Percentiles rank a stretch among this genome's conserved stretches.
These are phyloP conservation scores for Fusarium sp. DNA, from an alignment of 2,329 filamentous ascomycete genomes.

Conservation along the genomic window DNA sequence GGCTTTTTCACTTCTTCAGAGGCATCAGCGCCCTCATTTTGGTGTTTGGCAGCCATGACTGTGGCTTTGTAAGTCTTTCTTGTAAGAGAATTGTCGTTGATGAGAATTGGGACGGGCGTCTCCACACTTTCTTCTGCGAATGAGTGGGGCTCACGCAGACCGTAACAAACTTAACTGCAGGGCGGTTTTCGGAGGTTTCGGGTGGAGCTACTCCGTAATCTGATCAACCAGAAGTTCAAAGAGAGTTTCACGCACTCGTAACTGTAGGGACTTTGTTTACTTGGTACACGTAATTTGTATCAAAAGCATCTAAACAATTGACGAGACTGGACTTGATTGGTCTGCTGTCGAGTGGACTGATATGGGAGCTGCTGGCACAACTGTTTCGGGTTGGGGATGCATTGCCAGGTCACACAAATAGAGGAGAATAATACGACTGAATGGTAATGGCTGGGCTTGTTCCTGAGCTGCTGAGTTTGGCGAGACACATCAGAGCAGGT, in stretches of 20 bases:
- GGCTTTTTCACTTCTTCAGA: constrained; percentile 62
- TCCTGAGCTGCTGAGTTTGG: not conserved
- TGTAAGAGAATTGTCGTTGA: constrained; percentile 38
- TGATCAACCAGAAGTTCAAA: constrained; percentile 4
- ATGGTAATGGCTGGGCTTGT: not conserved
- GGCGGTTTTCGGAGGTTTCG: constrained; percentile 24
- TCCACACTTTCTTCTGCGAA: constrained; percentile 34
- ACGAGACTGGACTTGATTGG: not conserved
- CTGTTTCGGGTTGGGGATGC: constrained; percentile 30
- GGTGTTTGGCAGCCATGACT: constrained; percentile 52
- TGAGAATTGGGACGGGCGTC: constrained; percentile 35
- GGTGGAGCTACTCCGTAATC: constrained; percentile 23
- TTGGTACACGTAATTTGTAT: not conserved
- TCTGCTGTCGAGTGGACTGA: constrained; percentile 12
- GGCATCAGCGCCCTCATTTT: constrained; percentile 47
- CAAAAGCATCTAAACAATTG: not conserved
- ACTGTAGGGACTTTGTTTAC: not conserved
- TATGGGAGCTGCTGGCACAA: constrained; percentile 15
- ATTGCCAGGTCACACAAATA: constrained; percentile 41
- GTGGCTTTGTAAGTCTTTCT: constrained; percentile 23
- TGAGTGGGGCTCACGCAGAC: constrained; percentile 21
- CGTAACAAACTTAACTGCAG: constrained; percentile 11
- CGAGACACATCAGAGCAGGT: constrained; percentile 4
- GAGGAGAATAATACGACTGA: constrained; percentile 6
- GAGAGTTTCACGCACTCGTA: too few species aligned